Evolutionary conservation across 345 rosid genomes (phyloP), one percentile per base, ranked within the genome.

Genomic region (Lenwebbia sp.): DNA sequence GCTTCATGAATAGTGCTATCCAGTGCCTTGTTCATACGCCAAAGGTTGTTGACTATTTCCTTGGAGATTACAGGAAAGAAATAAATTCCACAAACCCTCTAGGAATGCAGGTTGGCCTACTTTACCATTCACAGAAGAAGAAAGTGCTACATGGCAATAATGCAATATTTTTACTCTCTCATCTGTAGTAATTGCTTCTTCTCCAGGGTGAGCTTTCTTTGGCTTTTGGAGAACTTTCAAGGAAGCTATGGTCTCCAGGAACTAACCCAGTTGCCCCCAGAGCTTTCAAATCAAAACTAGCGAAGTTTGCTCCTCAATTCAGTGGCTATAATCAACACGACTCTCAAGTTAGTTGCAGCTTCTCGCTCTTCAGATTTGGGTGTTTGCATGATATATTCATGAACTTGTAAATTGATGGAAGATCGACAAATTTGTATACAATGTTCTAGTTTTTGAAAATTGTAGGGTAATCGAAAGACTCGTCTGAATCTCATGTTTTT

Each of bases 261-360:
- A 89, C 92, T 49, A 49, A 88, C 37, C 89, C 93, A 21, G 90
- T 93, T 87, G 88, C 90, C 65, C 95, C 97, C n/a, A 89, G 92
- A 90, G 88, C 88, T 85, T 92, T 94, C 91, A 94, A 94, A 91
- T 90, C 89, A 55, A 94, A 94, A 90, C 92, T 94, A 83, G 89
- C 87, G 88, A 88, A 91, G n/a, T 92, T 92, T 89, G 95, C 97
- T 86, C 93, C 93, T 86, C 97, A 92, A 82, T 94, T 94, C 62
- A 90, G 91, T 89, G 95, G 97, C 55, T 94, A 91, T 86, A 92
- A 94, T 87, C 95, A 94, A 84, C 97, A 94, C 83, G 97, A 93
- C 90, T 91, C 97, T 75, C 97, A 94, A 91, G 96, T 94, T 75
- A 85, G 92, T 89, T 83, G 25, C 26, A 76, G 75, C 84, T 84